Evolutionary conservation across 352 stramenopile genomes (phyloP).

Genomic region (Blastocystis sp.): DNA sequence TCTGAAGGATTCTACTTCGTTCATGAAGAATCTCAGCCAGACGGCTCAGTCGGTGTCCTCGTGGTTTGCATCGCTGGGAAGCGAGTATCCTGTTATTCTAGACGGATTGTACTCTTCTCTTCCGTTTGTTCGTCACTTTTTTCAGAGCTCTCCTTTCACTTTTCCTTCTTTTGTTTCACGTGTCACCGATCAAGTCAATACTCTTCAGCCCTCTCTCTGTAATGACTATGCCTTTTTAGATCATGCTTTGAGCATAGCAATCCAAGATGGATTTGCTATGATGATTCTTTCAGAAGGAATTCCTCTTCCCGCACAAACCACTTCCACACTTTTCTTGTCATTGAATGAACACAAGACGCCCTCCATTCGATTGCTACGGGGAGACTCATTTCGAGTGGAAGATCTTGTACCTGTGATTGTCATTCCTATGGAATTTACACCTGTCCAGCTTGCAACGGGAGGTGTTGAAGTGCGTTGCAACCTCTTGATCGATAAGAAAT

Average conservation of each 20-base stretch:
- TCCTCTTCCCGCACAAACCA: background rate
- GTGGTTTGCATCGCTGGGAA: background rate
- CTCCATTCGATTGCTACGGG: background rate
- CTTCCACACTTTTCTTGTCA: background rate
- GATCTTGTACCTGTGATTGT: background rate
- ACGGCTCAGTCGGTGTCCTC: background rate
- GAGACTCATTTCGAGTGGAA: background rate
- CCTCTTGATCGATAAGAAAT: background rate
- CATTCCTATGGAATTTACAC: background rate
- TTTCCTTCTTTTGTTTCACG: background rate
- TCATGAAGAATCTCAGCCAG: background rate
- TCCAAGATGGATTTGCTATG: constrained; percentile 35
- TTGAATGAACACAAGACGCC: background rate
- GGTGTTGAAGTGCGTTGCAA: background rate
- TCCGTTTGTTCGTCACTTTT: background rate
- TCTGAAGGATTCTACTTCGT: background rate
- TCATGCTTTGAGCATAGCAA: background rate
- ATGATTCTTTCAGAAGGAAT: background rate
- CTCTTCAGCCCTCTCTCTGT: background rate
- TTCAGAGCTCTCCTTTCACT: background rate
- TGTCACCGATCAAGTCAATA: background rate
- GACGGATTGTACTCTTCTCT: background rate
- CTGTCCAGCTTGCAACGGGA: background rate
- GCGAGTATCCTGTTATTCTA: background rate
- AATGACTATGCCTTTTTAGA: constrained; percentile 37